Percentiles rank a stretch among this genome's conserved stretches.
Evolutionary conservation across 495 filamentous ascomycete genomes (phyloP).

Genomic region (Penicillium bovifimosum): DNA sequence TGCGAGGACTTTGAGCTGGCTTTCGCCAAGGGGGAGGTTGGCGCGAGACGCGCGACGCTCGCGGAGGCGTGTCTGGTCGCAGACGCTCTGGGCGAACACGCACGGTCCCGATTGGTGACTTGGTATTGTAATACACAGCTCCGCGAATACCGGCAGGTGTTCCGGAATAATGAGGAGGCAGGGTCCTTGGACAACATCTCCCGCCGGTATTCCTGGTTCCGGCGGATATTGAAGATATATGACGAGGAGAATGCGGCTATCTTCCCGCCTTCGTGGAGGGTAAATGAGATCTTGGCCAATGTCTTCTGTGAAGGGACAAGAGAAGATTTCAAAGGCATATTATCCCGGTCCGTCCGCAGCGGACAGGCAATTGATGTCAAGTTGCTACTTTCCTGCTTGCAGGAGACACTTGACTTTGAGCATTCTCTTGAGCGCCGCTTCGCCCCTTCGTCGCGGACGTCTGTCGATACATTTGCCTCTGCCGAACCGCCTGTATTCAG

Average conservation of each 20-base stretch:
- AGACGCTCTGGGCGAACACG: slow-evolving; percentile 90
- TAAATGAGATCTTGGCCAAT: slow-evolving; percentile 86
- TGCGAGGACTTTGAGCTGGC: slow-evolving; percentile 97
- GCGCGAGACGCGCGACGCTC: slow-evolving; percentile 61
- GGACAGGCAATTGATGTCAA: slow-evolving; percentile 88
- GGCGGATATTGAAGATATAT: slow-evolving; percentile 90
- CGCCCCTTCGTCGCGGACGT: slow-evolving; percentile 69
- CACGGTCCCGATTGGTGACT: slow-evolving; percentile 72
- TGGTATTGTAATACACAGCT: slow-evolving; percentile 99
- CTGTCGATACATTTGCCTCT: slow-evolving; percentile 86
- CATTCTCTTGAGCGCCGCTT: slow-evolving; percentile 85
- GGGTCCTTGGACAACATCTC: slow-evolving; percentile 97
- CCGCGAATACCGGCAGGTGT: slow-evolving; percentile 91
- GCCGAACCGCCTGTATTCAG: slow-evolving; percentile 75
- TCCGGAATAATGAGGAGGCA: slow-evolving; percentile 92
- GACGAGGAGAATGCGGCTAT: slow-evolving; percentile 88
- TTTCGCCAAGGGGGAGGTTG: slow-evolving; percentile 85
- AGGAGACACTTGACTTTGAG: slow-evolving; percentile 97
- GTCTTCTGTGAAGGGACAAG: slow-evolving; percentile 91
- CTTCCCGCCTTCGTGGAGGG: slow-evolving; percentile 84
- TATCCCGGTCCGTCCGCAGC: slow-evolving; percentile 82
- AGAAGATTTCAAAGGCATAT: slow-evolving; percentile 90
- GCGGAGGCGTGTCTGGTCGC: slow-evolving; percentile 87
- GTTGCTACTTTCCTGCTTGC: slow-evolving; percentile 81
- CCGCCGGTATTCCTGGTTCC: slow-evolving; percentile 92